A percentile compares a stretch with the other conserved stretches of the same genome.
phyloP scores from a whole-genome alignment of 176 grass and related monocot species.

The Ensete glaucum region DNA sequence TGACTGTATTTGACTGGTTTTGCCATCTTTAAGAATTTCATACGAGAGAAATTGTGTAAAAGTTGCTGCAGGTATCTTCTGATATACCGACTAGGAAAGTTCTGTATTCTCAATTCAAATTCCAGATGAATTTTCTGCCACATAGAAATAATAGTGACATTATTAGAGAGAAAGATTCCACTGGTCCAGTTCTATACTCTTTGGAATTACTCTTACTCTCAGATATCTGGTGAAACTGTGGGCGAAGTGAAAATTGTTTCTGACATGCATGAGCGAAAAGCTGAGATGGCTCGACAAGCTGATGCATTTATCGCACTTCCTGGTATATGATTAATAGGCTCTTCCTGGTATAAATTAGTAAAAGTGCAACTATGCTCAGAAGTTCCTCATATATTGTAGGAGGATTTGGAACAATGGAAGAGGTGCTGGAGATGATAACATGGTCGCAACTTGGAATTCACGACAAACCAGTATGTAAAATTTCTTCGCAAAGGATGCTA shows the following conservation, averaged over 20 bases:
- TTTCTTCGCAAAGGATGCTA: not conserved
- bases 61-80: too few relatives aligned
- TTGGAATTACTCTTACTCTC: conserved; percentile 1
- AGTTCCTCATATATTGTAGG: conserved; percentile 21
- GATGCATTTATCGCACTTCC: conserved; percentile 73
- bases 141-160: not conserved
- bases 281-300: conserved; percentile 59
- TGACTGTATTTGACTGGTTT: too few relatives aligned
- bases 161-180: not conserved
- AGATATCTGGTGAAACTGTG: conserved; percentile 60
- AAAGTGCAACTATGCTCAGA: not conserved
- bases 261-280: conserved; percentile 69
- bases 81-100: too few relatives aligned
- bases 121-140: too few relatives aligned
- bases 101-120: too few relatives aligned
- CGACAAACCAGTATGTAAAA: conserved; percentile 48
- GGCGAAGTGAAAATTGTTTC: conserved; percentile 57
- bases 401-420: conserved; percentile 66
- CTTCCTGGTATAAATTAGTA: not conserved
- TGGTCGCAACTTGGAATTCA: conserved; percentile 77
- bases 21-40: too few relatives aligned
- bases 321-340: conserved; percentile 26
- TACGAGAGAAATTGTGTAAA: too few relatives aligned
- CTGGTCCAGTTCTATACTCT: not conserved
- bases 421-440: conserved; percentile 56